A percentile compares a stretch with the other conserved stretches of the same genome.
Conservation (phyloP, 1,284 basidiomycete species). For the Leccinum solheimii region DNA sequence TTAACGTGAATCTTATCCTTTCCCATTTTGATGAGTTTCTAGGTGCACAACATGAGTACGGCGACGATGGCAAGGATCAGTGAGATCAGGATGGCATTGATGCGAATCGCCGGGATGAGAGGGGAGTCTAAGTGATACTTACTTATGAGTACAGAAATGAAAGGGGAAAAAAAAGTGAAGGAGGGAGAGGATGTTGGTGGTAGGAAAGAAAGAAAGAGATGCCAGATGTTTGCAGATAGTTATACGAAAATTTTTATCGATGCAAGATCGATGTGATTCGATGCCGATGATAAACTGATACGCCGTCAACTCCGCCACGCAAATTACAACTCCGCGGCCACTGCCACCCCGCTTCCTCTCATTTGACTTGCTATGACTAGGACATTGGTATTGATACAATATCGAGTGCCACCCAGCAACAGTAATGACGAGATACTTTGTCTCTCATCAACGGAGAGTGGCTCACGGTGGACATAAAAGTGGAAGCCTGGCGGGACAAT, state of each 20-base stretch:
- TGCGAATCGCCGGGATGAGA: conserved; percentile 6
- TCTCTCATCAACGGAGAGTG: conserved; percentile 8
- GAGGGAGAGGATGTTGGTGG: conserved; percentile 52
- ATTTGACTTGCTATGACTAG: background rate
- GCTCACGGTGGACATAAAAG: conserved; percentile 11
- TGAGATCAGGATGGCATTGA: conserved; percentile 19
- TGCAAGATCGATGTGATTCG: conserved; percentile 53
- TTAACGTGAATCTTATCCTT: conserved; percentile 89
- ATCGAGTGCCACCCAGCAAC: conserved; percentile 6
- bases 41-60: conserved; percentile 30
- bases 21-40: conserved; percentile 76
- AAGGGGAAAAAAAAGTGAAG: conserved; percentile 36
- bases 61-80: conserved; percentile 33
- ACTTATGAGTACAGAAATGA: conserved; percentile 48
- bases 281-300: conserved; percentile 43
- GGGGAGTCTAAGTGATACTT: conserved; percentile 25
- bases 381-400: conserved; percentile 13
- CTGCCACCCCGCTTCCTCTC: no score
- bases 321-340: conserved; percentile 22
- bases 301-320: conserved; percentile 33
- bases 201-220: conserved; percentile 45
- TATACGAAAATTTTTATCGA: conserved; percentile 64
- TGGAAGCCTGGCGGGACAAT: conserved; percentile 6
- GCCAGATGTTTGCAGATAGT: conserved; percentile 53
- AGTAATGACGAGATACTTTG: conserved; percentile 10